phyloP scores from a whole-genome alignment of 257 asterid species.

The Prunella vulgaris region DNA sequence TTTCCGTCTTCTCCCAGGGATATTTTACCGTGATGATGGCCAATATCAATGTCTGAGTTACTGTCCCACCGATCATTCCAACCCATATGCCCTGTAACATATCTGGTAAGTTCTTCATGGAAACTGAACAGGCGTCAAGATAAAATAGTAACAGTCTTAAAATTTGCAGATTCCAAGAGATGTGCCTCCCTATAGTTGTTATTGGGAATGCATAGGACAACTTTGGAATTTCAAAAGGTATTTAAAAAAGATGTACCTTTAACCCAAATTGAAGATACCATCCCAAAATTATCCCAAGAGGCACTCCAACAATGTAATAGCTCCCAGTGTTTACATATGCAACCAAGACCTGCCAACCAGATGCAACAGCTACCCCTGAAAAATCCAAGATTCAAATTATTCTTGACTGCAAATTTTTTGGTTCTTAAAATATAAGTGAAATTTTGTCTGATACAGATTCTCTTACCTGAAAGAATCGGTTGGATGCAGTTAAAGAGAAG shows the following conservation, averaged over 20 bases:
- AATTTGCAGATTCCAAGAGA: too few relatives aligned
- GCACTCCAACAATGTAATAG: conserved; percentile 51
- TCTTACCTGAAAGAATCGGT: conserved; percentile 55
- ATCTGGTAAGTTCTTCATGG: not conserved
- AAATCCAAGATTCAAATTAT: not conserved
- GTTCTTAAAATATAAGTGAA: not conserved
- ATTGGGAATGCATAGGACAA: too few relatives aligned
- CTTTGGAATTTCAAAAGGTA: too few relatives aligned
- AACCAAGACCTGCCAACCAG: conserved; percentile 58
- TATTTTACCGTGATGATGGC: conserved; percentile 27
- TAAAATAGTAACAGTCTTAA: too few relatives aligned
- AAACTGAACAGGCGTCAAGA: not conserved
- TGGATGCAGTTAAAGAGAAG: conserved; percentile 46
- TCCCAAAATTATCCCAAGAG: conserved; percentile 47
- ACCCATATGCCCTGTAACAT: conserved; percentile 53
- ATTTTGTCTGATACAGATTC: not conserved
- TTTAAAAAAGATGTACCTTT: conserved; percentile 27
- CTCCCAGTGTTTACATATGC: conserved; percentile 48
- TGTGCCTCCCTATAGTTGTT: too few relatives aligned
- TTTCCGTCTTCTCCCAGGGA: conserved; percentile 32
- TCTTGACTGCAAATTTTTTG: not conserved
- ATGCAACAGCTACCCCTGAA: conserved; percentile 62
- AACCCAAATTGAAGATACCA: conserved; percentile 41
- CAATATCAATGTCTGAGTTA: conserved; percentile 44
- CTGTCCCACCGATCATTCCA: conserved; percentile 56